Evolutionary conservation across 2,329 filamentous ascomycete genomes (phyloP).

Genomic region (Raffaelea arxii): DNA sequence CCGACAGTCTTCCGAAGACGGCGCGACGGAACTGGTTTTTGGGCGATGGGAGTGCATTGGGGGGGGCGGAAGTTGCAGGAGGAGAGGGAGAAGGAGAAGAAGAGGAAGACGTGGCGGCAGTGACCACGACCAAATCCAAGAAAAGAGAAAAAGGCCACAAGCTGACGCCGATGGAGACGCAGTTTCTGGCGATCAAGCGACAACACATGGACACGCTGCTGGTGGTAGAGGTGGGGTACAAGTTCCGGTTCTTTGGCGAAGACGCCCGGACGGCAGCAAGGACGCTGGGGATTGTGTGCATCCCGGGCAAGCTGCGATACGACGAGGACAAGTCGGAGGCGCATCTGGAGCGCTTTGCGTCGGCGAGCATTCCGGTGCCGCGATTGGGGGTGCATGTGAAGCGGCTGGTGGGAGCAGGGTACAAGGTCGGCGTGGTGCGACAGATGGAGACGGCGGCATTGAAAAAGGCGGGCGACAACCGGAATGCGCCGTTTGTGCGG

Average conservation of each 20-base stretch:
- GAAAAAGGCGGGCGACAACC: constrained; percentile 91
- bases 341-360: constrained; percentile 84
- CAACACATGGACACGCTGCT: constrained; percentile 84
- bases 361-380: constrained; percentile 89
- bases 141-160: constrained; percentile 67
- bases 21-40: constrained; percentile 48
- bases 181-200: constrained; percentile 87
- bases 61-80: constrained; percentile 56
- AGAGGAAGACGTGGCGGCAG: constrained; percentile 40
- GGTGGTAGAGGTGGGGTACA: constrained; percentile 94
- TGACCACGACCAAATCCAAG: constrained; percentile 38
- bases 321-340: constrained; percentile 92
- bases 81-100: constrained; percentile 51
- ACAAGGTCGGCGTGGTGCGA: constrained; percentile 92
- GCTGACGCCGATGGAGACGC: constrained; percentile 87
- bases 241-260: constrained; percentile 94
- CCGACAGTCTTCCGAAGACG: constrained; percentile 66
- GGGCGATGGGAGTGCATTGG: constrained; percentile 39
- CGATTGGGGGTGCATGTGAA: constrained; percentile 89
- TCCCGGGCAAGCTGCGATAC: constrained; percentile 88
- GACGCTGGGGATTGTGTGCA: constrained; percentile 89
- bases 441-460: constrained; percentile 92
- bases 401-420: constrained; percentile 78
- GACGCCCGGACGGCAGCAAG: constrained; percentile 85
- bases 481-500: constrained; percentile 82